These are phyloP conservation scores for Geosmithia putterillii DNA, from an alignment of 2,329 filamentous ascomycete genomes.

Conservation along the genomic window DNA sequence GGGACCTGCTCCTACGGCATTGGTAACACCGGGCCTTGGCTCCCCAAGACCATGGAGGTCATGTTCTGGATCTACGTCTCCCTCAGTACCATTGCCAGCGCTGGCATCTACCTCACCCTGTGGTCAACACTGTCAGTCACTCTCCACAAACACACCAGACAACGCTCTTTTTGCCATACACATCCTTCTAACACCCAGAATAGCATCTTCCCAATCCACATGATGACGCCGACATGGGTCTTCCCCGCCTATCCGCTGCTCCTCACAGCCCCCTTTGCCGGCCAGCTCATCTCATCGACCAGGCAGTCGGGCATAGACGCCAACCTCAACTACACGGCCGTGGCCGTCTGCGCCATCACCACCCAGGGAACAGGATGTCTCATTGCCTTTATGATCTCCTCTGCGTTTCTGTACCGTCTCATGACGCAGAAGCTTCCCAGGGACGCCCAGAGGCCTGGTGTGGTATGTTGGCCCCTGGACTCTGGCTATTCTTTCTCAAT, in stretches of 20 bases:
- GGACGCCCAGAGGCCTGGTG: constrained; percentile 64
- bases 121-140: constrained; percentile 44
- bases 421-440: constrained; percentile 80
- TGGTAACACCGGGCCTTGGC: constrained; percentile 48
- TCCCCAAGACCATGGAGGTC: constrained; percentile 45
- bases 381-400: constrained; percentile 65
- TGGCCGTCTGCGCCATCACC: constrained; percentile 35
- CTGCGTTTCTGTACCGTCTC: constrained; percentile 72
- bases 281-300: constrained; percentile 36
- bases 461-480: constrained; percentile 29
- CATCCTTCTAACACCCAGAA: background rate
- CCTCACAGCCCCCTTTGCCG: constrained; percentile 62
- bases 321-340: constrained; percentile 26
- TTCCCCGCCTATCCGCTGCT: constrained; percentile 77
- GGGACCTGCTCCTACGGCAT: constrained; percentile 69
- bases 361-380: constrained; percentile 43
- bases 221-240: constrained; percentile 83
- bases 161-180: background rate
- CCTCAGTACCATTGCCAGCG: constrained; percentile 54
- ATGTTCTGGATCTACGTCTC: constrained; percentile 66
- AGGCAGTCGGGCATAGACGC: constrained; percentile 9
- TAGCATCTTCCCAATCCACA: constrained; percentile 53
- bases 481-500: too few species aligned
- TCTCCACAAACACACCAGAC: background rate
- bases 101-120: constrained; percentile 62